These are phyloP conservation scores for Apium graveolens DNA, from an alignment of 129 eudicot genomes.

Conservation along the genomic window DNA sequence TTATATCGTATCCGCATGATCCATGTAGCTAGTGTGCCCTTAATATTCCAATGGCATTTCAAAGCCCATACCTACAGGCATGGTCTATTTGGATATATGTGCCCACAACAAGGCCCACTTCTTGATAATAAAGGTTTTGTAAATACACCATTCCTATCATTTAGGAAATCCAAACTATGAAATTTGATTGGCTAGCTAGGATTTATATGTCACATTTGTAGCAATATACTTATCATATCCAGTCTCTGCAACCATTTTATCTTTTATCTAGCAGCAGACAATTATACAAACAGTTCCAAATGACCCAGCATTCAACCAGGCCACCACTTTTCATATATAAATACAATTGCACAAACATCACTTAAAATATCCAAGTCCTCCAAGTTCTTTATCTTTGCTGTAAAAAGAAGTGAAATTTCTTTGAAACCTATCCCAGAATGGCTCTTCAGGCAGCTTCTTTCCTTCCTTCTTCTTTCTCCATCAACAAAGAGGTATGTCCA, in stretches of 20 bases:
- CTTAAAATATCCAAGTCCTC: not conserved
- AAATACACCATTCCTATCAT: not conserved
- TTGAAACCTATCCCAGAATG: constrained; percentile 25
- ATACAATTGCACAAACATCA: not conserved
- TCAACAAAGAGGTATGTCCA: constrained; percentile 37
- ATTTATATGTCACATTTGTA: constrained; percentile 17
- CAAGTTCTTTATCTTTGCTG: not conserved
- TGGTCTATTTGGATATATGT: not conserved
- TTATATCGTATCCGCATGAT: not conserved
- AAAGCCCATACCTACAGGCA: not conserved
- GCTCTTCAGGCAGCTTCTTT: constrained; percentile 66
- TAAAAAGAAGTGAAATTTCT: not conserved
- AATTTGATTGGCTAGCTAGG: constrained; percentile 41
- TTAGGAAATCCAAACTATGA: constrained; percentile 33
- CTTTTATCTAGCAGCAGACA: constrained; percentile 5
- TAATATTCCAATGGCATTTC: not conserved
- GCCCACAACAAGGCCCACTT: constrained; percentile 1
- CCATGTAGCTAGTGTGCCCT: not conserved
- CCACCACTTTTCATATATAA: not conserved
- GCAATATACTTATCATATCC: constrained; percentile 47
- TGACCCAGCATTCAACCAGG: not conserved
- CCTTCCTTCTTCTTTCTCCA: constrained; percentile 44
- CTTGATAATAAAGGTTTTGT: not conserved
- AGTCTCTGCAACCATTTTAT: constrained; percentile 2
- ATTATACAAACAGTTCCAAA: constrained; percentile 1